Conservation (phyloP, 176 grass and related monocot species). For the Oryza meridionalis region DNA sequence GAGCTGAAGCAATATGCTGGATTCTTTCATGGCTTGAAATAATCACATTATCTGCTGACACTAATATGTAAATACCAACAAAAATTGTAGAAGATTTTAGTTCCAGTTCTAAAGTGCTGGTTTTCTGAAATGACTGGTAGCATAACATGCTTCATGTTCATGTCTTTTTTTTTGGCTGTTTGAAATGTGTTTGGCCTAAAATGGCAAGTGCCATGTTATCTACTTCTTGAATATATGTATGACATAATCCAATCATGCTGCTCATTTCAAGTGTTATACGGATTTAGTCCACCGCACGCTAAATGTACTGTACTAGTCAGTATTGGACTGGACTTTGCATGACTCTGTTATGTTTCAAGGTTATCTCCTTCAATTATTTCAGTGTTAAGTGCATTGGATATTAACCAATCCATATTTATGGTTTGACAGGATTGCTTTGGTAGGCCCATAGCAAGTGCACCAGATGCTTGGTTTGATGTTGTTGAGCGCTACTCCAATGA, state of each 20-base stretch:
- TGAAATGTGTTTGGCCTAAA: not conserved
- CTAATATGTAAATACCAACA: not conserved
- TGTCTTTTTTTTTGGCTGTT: not conserved
- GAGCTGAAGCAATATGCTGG: not conserved
- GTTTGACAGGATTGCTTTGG: slow-evolving; percentile 75
- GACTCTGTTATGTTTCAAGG: not conserved
- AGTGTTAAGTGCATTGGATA: slow-evolving; percentile 9
- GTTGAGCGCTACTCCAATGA: slow-evolving; percentile 82
- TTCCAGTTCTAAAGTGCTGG: not conserved
- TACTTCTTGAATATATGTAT: not conserved
- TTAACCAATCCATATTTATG: slow-evolving; percentile 8
- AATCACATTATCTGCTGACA: not conserved
- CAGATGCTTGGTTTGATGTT: slow-evolving; percentile 88
- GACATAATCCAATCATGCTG: not conserved
- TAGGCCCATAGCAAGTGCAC: slow-evolving; percentile 82
- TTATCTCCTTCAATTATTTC: not conserved
- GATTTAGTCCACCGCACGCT: not conserved
- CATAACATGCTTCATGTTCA: not conserved
- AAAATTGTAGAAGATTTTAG: not conserved
- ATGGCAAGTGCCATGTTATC: not conserved
- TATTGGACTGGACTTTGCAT: not conserved
- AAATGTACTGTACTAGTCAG: not conserved
- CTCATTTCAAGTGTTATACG: not conserved
- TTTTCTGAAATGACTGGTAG: not conserved
- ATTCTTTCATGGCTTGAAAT: slow-evolving; percentile 15